Evolutionary conservation across 495 filamentous ascomycete genomes (phyloP).

Genomic region (Penicillium salamii): DNA sequence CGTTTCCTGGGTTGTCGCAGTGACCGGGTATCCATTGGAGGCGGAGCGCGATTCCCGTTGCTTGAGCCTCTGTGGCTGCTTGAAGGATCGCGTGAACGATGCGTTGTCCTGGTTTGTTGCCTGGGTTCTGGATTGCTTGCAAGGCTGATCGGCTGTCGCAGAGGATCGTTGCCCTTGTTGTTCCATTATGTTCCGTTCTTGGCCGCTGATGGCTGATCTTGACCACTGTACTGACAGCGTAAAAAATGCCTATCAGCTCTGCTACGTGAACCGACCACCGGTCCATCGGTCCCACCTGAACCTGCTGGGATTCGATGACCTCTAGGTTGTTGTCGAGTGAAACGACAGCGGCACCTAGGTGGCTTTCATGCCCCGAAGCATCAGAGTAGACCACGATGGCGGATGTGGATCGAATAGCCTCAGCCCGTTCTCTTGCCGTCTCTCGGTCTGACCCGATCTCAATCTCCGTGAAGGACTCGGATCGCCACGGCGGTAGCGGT

Average conservation of each 20-base stretch:
- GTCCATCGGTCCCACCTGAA: too few relatives aligned
- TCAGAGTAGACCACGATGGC: conserved; percentile 12
- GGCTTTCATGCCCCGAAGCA: conserved; percentile 6
- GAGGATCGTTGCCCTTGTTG: too few relatives aligned
- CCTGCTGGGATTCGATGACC: conserved; percentile 3
- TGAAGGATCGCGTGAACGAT: conserved; percentile 19
- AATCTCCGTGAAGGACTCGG: conserved; percentile 12
- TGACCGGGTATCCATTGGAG: conserved; percentile 21
- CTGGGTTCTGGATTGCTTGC: conserved; percentile 10
- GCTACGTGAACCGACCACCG: too few relatives aligned
- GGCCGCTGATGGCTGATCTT: not conserved
- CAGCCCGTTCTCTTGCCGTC: conserved; percentile 5
- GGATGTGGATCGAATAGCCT: not conserved
- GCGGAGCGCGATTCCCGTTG: conserved; percentile 7
- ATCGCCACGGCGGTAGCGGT: conserved; percentile 11
- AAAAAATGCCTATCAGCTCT: too few relatives aligned
- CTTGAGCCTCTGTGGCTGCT: conserved; percentile 13
- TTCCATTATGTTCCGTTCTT: not conserved
- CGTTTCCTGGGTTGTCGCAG: conserved; percentile 7
- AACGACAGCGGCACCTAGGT: conserved; percentile 12
- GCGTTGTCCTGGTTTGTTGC: conserved; percentile 18
- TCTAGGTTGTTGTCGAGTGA: conserved; percentile 7
- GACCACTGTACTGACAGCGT: conserved; percentile 5
- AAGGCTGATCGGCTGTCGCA: conserved; percentile 18
- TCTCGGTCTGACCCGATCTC: conserved; percentile 15